Base-by-base conservation (phyloP, 2,329 filamentous ascomycete species). In the Domatiomyces catenatus region DNA sequence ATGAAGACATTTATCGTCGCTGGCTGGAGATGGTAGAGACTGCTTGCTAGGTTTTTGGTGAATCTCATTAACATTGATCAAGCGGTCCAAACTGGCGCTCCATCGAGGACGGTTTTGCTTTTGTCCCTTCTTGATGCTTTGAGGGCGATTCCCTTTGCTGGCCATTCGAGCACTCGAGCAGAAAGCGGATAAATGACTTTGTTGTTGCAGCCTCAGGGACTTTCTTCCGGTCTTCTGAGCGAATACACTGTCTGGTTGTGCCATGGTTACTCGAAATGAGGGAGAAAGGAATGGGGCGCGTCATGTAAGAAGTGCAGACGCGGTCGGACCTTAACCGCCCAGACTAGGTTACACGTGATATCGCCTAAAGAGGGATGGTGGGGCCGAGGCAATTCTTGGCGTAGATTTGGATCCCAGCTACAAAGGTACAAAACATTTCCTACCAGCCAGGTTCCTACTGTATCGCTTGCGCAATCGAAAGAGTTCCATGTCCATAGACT, bases 21-120 rank as follows among this genome's bases (percentile, higher is more conserved):
- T 50, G 45, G 48, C 48, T 24, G 42, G 48, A 50, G 48, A 48
- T 48, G 28, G 50, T 39, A 50, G 48, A 53, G 48, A 15, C 51
- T 48, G 45, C 26, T 32, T 1, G 22, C 50, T 50, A 45, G 42
- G 5, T 42, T 50, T 50, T 53, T 7, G 46, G 42, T 52, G 42
- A 49, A 36, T 39, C 44, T 47, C 44, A 24, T 44, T 8, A 48
- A 46, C 8, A 19, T 50, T 24, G 50, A 46, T 46, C 46, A 50
- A 48, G 39, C 42, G 26, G 48, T 48, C 46, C 19, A 50, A 46
- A 48, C 48, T 45, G n/a, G 45, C 17, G 42, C 51, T 50, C 48
- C 48, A 26, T 53, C 46, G 48, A 50, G 28, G 32, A 53, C 43
- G 32, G 17, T 43, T 48, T 46, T 28, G 32, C 48, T 50, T 50